Conservation (phyloP, 2,329 filamentous ascomycete species). For the Macrophomina phaseolina region DNA sequence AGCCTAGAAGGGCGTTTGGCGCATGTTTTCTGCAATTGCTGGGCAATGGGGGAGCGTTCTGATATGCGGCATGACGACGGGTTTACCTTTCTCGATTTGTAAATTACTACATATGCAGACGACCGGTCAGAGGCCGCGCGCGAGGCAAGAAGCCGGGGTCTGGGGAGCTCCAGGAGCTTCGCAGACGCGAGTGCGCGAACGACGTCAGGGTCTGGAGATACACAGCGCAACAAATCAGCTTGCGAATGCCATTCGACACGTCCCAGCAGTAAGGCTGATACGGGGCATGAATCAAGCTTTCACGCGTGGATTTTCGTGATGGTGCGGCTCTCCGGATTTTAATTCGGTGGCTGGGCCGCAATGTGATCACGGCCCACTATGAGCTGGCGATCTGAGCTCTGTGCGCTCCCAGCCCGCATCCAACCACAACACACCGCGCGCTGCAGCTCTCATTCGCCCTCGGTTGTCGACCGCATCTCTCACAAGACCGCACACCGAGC, state of each 20-base stretch:
- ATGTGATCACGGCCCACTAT: slow-evolving; percentile 5
- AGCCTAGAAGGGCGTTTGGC: slow-evolving; percentile 26
- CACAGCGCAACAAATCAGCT: slow-evolving; percentile 1
- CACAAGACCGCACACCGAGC: slow-evolving; percentile 17
- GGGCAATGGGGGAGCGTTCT: slow-evolving; percentile 18
- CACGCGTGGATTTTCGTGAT: slow-evolving; percentile 19
- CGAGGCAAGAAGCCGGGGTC: slow-evolving; percentile 13
- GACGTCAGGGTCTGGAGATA: slow-evolving; percentile 14
- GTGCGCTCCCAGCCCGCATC: slow-evolving; percentile 22
- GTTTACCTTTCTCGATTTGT: slow-evolving; percentile 24
- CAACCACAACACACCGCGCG: slow-evolving; percentile 20
- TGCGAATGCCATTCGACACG: slow-evolving; percentile 6
- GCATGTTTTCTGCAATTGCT: slow-evolving; percentile 20
- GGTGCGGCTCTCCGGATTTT: slow-evolving; percentile 26
- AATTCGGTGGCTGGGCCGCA: slow-evolving; percentile 23
- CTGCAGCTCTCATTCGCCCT: slow-evolving; percentile 28
- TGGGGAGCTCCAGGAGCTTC: slow-evolving; percentile 1
- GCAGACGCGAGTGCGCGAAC: background rate
- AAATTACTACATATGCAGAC: slow-evolving; percentile 27
- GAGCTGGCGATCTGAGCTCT: slow-evolving; percentile 16
- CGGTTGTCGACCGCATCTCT: slow-evolving; percentile 12
- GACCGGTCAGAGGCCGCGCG: slow-evolving; percentile 19
- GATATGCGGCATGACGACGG: slow-evolving; percentile 15
- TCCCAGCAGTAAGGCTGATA: slow-evolving; percentile 13
- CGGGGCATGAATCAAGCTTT: background rate